phyloP scores from a whole-genome alignment of 2,329 filamentous ascomycete genomes.

The Rugonectria rugulosa region DNA sequence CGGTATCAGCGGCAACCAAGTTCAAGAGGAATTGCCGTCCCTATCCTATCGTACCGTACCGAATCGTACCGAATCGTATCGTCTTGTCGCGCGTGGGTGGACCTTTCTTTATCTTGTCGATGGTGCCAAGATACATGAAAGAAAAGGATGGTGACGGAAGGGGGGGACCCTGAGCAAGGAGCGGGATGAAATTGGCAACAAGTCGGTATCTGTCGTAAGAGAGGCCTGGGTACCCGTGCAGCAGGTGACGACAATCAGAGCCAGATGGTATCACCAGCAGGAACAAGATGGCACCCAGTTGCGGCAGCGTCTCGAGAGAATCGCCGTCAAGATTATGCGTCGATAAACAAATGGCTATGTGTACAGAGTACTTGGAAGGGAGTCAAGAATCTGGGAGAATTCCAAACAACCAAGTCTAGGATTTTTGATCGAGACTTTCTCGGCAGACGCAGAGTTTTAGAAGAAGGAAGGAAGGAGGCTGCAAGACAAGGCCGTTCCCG shows the following conservation, averaged over 20 bases:
- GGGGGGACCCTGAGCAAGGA: neutral
- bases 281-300: neutral
- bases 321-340: neutral
- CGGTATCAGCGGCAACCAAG: constrained; percentile 7
- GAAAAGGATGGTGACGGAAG: neutral
- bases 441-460: neutral
- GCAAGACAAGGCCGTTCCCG: neutral
- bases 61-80: too few species aligned
- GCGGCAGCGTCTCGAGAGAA: constrained; percentile 13
- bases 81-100: neutral
- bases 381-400: constrained; percentile 1
- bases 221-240: too few species aligned
- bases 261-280: constrained; percentile 10
- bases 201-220: too few species aligned
- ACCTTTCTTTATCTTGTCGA: constrained; percentile 2
- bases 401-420: neutral
- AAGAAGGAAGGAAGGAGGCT: neutral
- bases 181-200: neutral
- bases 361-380: too few species aligned
- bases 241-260: neutral
- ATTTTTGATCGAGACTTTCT: neutral
- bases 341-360: constrained; percentile 8
- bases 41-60: too few species aligned
- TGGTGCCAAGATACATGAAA: neutral
- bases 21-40: constrained; percentile 6